Conservation (phyloP, 768 basidiomycete genomes). For the Leccinum disarticulatum region DNA sequence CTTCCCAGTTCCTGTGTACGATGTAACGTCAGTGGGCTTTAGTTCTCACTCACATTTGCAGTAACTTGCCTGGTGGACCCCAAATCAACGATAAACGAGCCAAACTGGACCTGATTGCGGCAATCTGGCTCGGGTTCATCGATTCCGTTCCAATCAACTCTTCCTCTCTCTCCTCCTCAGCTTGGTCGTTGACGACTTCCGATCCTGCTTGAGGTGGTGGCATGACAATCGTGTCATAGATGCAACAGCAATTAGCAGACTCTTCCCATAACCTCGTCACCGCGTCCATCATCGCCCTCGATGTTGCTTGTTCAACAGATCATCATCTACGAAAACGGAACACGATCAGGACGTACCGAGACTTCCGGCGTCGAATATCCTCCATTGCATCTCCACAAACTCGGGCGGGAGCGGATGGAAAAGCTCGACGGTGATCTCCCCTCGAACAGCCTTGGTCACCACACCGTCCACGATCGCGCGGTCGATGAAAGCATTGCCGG, state of each 20-base stretch:
- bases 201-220: conserved; percentile 23
- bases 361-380: conserved; percentile 61
- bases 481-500: conserved; percentile 48
- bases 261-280: conserved; percentile 47
- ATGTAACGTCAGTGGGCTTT: neutral
- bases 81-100: conserved; percentile 57
- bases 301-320: conserved; percentile 46
- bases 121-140: conserved; percentile 56
- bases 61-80: conserved; percentile 59
- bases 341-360: conserved; percentile 40
- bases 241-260: conserved; percentile 45
- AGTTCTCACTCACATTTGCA: neutral
- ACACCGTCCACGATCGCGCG: conserved; percentile 55
- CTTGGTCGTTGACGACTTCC: neutral
- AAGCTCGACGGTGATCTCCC: conserved; percentile 54
- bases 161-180: conserved; percentile 7
- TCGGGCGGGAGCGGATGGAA: conserved; percentile 63
- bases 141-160: conserved; percentile 14
- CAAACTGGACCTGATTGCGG: conserved; percentile 47
- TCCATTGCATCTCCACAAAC: conserved; percentile 59
- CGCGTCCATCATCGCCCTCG: conserved; percentile 66
- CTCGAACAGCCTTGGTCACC: conserved; percentile 52
- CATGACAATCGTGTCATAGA: conserved; percentile 47
- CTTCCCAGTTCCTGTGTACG: conserved; percentile 61
- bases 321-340: neutral